Conservation (phyloP, 768 basidiomycete genomes). For the Pulveroboletus ravenelii region DNA sequence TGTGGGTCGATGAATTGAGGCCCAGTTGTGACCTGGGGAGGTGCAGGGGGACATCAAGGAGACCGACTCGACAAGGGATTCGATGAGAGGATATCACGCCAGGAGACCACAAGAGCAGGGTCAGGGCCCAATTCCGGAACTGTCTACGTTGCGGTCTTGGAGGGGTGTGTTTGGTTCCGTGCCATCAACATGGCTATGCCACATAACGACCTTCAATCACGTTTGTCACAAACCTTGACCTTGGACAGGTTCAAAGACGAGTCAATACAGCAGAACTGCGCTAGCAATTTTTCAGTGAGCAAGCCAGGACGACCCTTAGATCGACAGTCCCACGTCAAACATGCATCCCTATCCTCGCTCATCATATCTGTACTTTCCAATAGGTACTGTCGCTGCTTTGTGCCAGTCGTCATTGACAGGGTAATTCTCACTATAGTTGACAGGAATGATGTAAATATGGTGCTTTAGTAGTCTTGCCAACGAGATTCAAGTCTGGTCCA, state of each 20-base stretch:
- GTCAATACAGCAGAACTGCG: not conserved
- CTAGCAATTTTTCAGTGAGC: not conserved
- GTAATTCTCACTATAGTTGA: not conserved
- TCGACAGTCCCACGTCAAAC: not conserved
- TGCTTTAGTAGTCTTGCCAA: not conserved
- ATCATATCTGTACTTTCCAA: not conserved
- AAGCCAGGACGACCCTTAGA: no score
- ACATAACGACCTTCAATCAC: no score
- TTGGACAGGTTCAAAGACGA: not conserved
- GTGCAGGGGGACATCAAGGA: conserved; percentile 6
- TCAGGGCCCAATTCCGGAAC: not conserved
- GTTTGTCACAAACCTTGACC: not conserved
- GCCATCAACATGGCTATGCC: conserved; percentile 5
- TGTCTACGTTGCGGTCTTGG: not conserved
- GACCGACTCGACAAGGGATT: not conserved
- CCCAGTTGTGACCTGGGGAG: conserved; percentile 3
- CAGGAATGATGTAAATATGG: not conserved
- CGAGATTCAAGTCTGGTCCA: not conserved
- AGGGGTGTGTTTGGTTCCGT: not conserved
- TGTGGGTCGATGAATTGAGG: not conserved
- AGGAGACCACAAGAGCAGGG: not conserved
- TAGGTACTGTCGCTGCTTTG: not conserved
- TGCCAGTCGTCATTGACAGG: not conserved
- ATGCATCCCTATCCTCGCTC: not conserved
- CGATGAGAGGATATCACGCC: not conserved